These are phyloP conservation scores for Pyrenochaeta sp. DNA, from an alignment of 2,329 filamentous ascomycete species.

Conservation along the genomic window DNA sequence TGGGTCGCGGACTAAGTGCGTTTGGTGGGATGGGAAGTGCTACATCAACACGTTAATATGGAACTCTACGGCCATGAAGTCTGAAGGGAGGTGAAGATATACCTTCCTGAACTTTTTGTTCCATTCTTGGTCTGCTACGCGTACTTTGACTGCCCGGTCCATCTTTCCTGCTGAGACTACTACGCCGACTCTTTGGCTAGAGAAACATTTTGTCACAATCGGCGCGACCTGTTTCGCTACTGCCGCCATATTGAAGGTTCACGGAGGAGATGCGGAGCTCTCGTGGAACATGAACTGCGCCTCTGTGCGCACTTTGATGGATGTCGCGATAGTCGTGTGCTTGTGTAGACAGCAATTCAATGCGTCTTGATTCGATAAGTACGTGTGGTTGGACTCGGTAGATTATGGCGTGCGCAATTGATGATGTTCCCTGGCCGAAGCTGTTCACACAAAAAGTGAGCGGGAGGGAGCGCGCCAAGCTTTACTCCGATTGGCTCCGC, in stretches of 20 bases:
- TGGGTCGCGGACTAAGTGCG: slow-evolving; percentile 81
- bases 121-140: slow-evolving; percentile 75
- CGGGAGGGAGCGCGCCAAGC: slow-evolving; percentile 28
- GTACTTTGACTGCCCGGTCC: slow-evolving; percentile 81
- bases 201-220: slow-evolving; percentile 37
- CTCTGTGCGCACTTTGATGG: slow-evolving; percentile 15
- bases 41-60: slow-evolving; percentile 39
- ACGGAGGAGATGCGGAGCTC: slow-evolving; percentile 9
- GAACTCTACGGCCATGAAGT: neutral
- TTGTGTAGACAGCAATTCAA: slow-evolving; percentile 25
- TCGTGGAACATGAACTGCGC: slow-evolving; percentile 13
- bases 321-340: neutral
- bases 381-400: slow-evolving; percentile 3
- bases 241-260: slow-evolving; percentile 29
- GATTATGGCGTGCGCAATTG: slow-evolving; percentile 18
- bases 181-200: slow-evolving; percentile 61
- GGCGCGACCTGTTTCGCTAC: slow-evolving; percentile 26
- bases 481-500: slow-evolving; percentile 38
- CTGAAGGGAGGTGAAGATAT: slow-evolving; percentile 5
- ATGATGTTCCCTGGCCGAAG: slow-evolving; percentile 9
- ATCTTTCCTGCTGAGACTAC: slow-evolving; percentile 81
- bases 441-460: slow-evolving; percentile 37
- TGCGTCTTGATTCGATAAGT: slow-evolving; percentile 17
- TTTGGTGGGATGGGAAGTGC: slow-evolving; percentile 71
- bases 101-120: slow-evolving; percentile 79